Evolutionary conservation across 805 yeast species (phyloP), one percentile per base, ranked within the genome.

Genomic region (Kurtzmaniella fragi): DNA sequence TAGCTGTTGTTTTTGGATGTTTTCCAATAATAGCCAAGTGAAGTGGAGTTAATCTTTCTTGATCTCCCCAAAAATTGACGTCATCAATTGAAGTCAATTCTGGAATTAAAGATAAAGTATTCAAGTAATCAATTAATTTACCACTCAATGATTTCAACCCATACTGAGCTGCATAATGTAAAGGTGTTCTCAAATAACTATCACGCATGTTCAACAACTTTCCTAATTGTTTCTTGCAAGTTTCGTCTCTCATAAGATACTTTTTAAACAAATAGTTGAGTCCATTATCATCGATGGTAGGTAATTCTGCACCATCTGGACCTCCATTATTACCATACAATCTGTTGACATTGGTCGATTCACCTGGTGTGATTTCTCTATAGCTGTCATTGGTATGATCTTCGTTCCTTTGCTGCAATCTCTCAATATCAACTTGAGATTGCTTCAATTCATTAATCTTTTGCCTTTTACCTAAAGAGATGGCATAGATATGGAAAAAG

Each of bases 111-210:
- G 67, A 61, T 91, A 95, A 84, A 32, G 72, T 61, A 41, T 66
- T 62, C 42, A 85, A 56, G 48, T 70, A 73, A 28, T 70, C 69
- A 12, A 89, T 63, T 26, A 90, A 68, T 17, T 78, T 67, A 11
- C 64, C 63, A 2, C 87, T 70, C 28, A 82, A 78, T 37, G 75
- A 77, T 41, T 75, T 77, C 40, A 90, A 67, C 0, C 97, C 97
- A 57, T 80, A 88, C 50, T 87, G 93, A 2, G 93, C 81, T 14
- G 95, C 82, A 57, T 90, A 90, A 62, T 91, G 97, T 40, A 91
- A 65, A 0, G 97, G 95, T 0, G 96, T 84, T 43, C 96, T 73
- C 44, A 71, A 71, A 54, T 87, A 85, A 42, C 76, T 80, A 57
- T 90, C 98, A 32, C 74, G 76, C 37, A 83, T 81, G 34, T 81